A percentile compares a stretch with the other conserved stretches of the same genome.
Evolutionary conservation across 2,329 filamentous ascomycete species (phyloP).

Genomic region (Cadophora sp.): DNA sequence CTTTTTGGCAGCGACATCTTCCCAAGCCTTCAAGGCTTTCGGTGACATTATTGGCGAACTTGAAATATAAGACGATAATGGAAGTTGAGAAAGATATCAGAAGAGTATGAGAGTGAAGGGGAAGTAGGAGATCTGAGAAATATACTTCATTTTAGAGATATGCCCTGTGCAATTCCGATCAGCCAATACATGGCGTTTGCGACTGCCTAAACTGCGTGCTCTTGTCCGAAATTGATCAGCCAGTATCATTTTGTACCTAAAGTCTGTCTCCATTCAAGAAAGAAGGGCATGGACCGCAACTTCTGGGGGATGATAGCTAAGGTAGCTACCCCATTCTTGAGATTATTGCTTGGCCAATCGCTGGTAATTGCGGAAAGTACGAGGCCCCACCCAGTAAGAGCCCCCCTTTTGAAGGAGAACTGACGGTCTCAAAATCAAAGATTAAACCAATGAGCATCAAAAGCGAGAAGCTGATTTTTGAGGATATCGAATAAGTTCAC

Average conservation of each 20-base stretch:
- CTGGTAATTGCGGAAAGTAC: background rate
- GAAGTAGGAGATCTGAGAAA: background rate
- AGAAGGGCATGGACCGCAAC: background rate
- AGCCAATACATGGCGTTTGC: background rate
- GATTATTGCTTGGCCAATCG: background rate
- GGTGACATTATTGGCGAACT: background rate
- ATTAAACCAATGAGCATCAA: background rate
- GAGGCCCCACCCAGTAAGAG: background rate
- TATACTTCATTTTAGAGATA: background rate
- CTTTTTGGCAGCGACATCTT: constrained; percentile 4
- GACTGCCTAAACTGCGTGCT: background rate
- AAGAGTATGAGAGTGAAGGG: background rate
- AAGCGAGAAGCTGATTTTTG: background rate
- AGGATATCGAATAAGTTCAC: background rate
- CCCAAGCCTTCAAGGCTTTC: background rate
- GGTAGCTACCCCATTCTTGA: constrained; percentile 1
- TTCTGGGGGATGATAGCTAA: background rate
- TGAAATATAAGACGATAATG: background rate
- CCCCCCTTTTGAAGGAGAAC: background rate
- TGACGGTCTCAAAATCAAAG: background rate
- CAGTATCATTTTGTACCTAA: background rate
- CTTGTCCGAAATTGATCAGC: background rate
- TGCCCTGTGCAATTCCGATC: background rate
- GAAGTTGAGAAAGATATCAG: too few relatives aligned
- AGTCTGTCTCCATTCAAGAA: background rate